Base-by-base conservation (phyloP, 2,329 filamentous ascomycete genomes). In the Ceratocystis papillata region DNA sequence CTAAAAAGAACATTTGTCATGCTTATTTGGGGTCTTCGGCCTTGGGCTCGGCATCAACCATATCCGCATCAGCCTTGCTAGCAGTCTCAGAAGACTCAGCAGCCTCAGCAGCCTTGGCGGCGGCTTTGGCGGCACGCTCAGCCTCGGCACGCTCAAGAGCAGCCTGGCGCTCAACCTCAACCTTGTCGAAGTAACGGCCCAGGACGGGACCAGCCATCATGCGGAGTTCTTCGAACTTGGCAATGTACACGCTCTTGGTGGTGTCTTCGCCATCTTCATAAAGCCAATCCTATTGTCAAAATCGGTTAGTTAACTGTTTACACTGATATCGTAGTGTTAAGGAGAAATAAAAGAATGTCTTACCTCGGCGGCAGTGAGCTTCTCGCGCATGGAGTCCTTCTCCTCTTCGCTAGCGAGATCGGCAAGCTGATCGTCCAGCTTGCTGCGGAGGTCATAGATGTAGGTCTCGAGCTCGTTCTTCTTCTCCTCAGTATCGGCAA, bases 381-480 rank as follows among this genome's bases (percentile, higher is more conserved):
- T 96, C 64, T 84, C 82, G 75, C 85, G 87, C 71, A 97, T 82
- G 78, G 88, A 90, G 55, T 85, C 79, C 83, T 96, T 96, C 84
- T 97, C 93, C 61, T 95, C 90, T 4, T 96, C 92, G 72, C 80
- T 94, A 69, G 89, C 87, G 70, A 96, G 91, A 62, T 96, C 89
- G 70, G 90, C 80, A 76, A 95, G 96, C 71, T 90, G 84, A 73
- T 95, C 91, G 71, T 96, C 90, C 64, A 97, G 84, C 85, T 96
- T 96, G 79, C 90, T 90, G 72, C 93, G 89, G 75, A 96, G 83
- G 73, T 97, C 92, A 79, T 99, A 99, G 78, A 97, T 96, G 79
- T 88, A 96, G 28, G 90, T 87, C 82, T 99, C 94, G 65, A 99
- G 89, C 79, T 97, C 93, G 81, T 99, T 99, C 90, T 97, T 99